phyloP scores from a whole-genome alignment of 305 asterid genomes.

The Plantago lanceolata region DNA sequence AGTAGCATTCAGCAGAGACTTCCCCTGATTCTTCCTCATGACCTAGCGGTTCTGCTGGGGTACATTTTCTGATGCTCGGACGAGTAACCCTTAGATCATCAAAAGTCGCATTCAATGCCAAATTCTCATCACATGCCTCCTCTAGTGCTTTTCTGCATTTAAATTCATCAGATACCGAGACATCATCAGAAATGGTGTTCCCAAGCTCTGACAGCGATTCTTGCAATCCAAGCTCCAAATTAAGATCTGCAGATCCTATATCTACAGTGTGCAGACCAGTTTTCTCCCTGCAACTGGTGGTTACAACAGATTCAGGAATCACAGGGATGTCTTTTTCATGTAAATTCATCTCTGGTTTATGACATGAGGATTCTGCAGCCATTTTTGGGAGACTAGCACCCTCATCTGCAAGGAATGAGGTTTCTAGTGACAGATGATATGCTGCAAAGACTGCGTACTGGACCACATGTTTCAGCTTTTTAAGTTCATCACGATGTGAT shows the following conservation, averaged over 20 bases:
- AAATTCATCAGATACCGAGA: slow-evolving; percentile 34
- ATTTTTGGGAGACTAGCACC: slow-evolving; percentile 79
- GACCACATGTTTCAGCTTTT: slow-evolving; percentile 73
- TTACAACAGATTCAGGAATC: slow-evolving; percentile 28
- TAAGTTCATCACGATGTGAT: slow-evolving; percentile 61
- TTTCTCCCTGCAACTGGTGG: slow-evolving; percentile 28
- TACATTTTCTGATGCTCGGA: slow-evolving; percentile 25
- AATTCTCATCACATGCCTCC: slow-evolving; percentile 38
- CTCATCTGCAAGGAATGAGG: slow-evolving; percentile 91
- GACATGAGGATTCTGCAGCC: slow-evolving; percentile 30
- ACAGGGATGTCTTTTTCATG: slow-evolving; percentile 32
- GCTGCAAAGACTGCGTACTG: slow-evolving; percentile 93
- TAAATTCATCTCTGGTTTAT: slow-evolving; percentile 33
- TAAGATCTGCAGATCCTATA: slow-evolving; percentile 34
- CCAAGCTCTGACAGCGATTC: slow-evolving; percentile 48
- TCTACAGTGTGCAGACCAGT: slow-evolving; percentile 25
- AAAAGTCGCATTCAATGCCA: slow-evolving; percentile 28
- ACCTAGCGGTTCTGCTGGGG: slow-evolving; percentile 24
- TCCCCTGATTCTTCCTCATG: slow-evolving; percentile 41
- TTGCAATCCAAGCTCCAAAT: slow-evolving; percentile 49
- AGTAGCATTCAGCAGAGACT: slow-evolving; percentile 40
- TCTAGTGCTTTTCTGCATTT: slow-evolving; percentile 35
- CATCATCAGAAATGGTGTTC: slow-evolving; percentile 25
- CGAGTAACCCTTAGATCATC: slow-evolving; percentile 19
- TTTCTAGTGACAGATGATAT: slow-evolving; percentile 79